These are phyloP conservation scores for Graphium sp. DNA, from an alignment of 2,329 filamentous ascomycete genomes.

Conservation along the genomic window DNA sequence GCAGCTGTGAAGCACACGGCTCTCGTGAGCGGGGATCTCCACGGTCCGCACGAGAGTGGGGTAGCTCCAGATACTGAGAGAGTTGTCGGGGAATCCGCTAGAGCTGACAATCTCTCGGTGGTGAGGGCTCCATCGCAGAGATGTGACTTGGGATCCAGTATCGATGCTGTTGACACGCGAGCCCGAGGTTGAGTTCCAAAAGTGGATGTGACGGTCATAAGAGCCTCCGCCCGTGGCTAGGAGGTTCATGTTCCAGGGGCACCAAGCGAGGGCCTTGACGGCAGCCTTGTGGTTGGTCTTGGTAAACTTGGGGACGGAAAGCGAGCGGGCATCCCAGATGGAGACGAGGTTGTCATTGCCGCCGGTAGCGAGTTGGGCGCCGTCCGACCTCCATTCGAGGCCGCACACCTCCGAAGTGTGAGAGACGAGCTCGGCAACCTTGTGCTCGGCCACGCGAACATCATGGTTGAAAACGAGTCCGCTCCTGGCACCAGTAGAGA, in stretches of 20 bases:
- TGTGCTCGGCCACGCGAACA: conserved; percentile 93
- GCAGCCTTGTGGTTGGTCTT: conserved; percentile 99
- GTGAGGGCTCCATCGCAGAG: conserved; percentile 86
- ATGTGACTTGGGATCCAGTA: conserved; percentile 93
- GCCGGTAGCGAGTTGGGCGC: conserved; percentile 89
- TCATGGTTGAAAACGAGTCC: conserved; percentile 98
- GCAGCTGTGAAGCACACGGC: conserved; percentile 87
- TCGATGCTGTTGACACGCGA: conserved; percentile 98
- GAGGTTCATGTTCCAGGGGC: conserved; percentile 95
- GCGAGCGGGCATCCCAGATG: conserved; percentile 94
- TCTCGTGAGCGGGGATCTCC: conserved; percentile 95
- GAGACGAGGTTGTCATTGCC: conserved; percentile 98
- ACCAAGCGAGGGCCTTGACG: conserved; percentile 97
- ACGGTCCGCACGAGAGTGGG: conserved; percentile 92
- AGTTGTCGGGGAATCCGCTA: conserved; percentile 98
- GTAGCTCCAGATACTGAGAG: conserved; percentile 97
- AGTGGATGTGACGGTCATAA: conserved; percentile 96
- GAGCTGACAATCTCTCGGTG: conserved; percentile 98
- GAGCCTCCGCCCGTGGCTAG: conserved; percentile 92
- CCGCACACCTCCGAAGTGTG: conserved; percentile 97
- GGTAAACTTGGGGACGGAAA: conserved; percentile 91
- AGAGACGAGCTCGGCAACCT: conserved; percentile 89
- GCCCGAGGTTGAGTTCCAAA: conserved; percentile 98
- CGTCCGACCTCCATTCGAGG: conserved; percentile 93
- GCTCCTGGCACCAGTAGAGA: conserved; percentile 87